Conservation (phyloP, 2,329 filamentous ascomycete species). For the Nothomitra cinnamomea region DNA sequence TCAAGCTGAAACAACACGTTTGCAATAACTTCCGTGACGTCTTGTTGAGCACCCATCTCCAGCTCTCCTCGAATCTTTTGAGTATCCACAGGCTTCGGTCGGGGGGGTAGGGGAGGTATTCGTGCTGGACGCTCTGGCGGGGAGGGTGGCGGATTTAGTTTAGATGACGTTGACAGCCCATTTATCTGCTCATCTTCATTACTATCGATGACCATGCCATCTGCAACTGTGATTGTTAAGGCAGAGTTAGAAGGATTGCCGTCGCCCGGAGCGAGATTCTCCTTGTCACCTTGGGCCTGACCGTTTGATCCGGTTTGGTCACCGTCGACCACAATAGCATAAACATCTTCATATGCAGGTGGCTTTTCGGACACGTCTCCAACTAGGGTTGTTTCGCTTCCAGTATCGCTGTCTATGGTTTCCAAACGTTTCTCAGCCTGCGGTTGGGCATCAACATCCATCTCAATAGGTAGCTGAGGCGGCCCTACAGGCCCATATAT, state of each 20-base stretch:
- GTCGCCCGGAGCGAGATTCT: constrained; percentile 20
- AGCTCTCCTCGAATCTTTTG: constrained; percentile 30
- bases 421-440: constrained; percentile 1
- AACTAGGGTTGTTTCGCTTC: constrained; percentile 6
- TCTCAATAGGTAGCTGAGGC: constrained; percentile 15
- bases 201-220: not conserved
- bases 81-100: constrained; percentile 16
- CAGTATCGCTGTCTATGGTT: not conserved
- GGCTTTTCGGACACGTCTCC: not conserved
- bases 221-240: not conserved
- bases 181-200: constrained; percentile 11
- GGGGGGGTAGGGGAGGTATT: constrained; percentile 37
- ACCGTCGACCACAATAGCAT: constrained; percentile 21
- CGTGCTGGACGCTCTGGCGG: constrained; percentile 36
- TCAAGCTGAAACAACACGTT: constrained; percentile 84
- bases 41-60: constrained; percentile 60
- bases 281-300: constrained; percentile 20
- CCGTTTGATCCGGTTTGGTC: constrained; percentile 11
- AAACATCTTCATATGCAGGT: constrained; percentile 11
- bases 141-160: not conserved
- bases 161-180: not conserved
- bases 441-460: constrained; percentile 8
- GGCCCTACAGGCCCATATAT: constrained; percentile 29
- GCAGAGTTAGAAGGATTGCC: constrained; percentile 3
- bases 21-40: constrained; percentile 90